Base-by-base conservation (phyloP, 2,329 filamentous ascomycete genomes). In the Cryphonectria naterciae region DNA sequence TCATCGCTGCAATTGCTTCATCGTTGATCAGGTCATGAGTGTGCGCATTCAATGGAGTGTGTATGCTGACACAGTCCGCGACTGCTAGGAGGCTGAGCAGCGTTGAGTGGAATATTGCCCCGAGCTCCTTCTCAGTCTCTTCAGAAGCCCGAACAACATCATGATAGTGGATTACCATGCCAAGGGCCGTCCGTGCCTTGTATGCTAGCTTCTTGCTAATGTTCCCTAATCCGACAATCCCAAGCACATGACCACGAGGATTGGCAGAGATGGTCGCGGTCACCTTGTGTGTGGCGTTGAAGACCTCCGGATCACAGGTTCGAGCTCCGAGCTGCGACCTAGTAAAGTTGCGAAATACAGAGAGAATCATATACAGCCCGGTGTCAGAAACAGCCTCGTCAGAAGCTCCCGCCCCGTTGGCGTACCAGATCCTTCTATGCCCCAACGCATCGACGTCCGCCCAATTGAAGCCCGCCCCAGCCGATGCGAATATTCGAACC, bases 141-240 rank as follows among this genome's bases (percentile, higher is more conserved):
- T 49, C 22, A 7, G 46, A 49, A 11, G 46, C n/a, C 46, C 46
- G 46, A 49, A 49, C 46, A 10, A 49, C 22, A 7, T 49, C 46
- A 22, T 87, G 82, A 66, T 89, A 89, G 13, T 84, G 77, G 22
- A 88, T 83, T 8, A 82, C 77, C 87, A 89, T 89, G 0, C 85
- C 85, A n/a, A 88, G 80, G 0, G 82, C 83, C 0, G 75, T 70
- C 0, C 76, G 70, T 0, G 80, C 82, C 66, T 84, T 89, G 65
- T 83, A 77, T 0, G 86, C 86, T 2, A 88, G 79, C 39, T 79
- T 75, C 72, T 79, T 83, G 70, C 81, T 80, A 68, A 84, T 84
- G 35, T 84, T 83, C 0, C 86, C 87, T 1, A 88, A 75, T 0
- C 87, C 87, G 2, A 89, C 80, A 4, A 89, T 84, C 1, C 86